Conservation (phyloP, 495 filamentous ascomycete species). For the Penicillium crystallinum region DNA sequence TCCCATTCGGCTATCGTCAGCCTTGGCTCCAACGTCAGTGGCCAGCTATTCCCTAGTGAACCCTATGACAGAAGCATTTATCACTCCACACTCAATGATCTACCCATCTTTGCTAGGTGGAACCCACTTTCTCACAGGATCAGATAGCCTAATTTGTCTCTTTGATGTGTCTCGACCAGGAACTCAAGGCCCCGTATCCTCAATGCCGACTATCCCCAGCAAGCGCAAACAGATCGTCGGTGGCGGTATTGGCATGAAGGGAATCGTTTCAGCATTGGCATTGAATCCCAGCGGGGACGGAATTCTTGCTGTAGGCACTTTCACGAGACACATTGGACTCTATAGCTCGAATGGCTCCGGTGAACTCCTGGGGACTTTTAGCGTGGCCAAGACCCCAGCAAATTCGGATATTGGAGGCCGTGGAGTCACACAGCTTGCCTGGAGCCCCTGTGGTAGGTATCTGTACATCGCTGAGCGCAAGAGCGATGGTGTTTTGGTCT, state of each 20-base stretch:
- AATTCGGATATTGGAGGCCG: slow-evolving; percentile 49
- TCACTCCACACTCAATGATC: slow-evolving; percentile 66
- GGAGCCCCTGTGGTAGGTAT: slow-evolving; percentile 86
- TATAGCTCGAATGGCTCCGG: slow-evolving; percentile 67
- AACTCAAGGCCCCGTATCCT: slow-evolving; percentile 52
- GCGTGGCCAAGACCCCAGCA: slow-evolving; percentile 34
- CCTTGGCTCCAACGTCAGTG: slow-evolving; percentile 40
- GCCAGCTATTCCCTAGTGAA: slow-evolving; percentile 68
- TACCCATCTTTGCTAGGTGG: slow-evolving; percentile 55
- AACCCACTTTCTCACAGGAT: slow-evolving; percentile 64
- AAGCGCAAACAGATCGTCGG: slow-evolving; percentile 64
- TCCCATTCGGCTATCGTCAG: slow-evolving; percentile 69
- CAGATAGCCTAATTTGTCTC: slow-evolving; percentile 63
- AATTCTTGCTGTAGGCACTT: slow-evolving; percentile 79
- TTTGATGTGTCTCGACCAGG: slow-evolving; percentile 71
- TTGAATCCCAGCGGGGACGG: slow-evolving; percentile 42
- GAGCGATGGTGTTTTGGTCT: slow-evolving; percentile 67
- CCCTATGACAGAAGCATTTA: slow-evolving; percentile 72
- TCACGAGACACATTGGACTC: slow-evolving; percentile 67
- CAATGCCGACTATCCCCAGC: slow-evolving; percentile 70
- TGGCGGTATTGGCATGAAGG: slow-evolving; percentile 75
- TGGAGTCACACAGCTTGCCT: slow-evolving; percentile 69
- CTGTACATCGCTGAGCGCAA: slow-evolving; percentile 81
- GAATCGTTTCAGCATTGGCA: slow-evolving; percentile 66
- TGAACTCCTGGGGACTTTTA: slow-evolving; percentile 64